phyloP scores from a whole-genome alignment of 768 basidiomycete species.

The Pholiota microspora region DNA sequence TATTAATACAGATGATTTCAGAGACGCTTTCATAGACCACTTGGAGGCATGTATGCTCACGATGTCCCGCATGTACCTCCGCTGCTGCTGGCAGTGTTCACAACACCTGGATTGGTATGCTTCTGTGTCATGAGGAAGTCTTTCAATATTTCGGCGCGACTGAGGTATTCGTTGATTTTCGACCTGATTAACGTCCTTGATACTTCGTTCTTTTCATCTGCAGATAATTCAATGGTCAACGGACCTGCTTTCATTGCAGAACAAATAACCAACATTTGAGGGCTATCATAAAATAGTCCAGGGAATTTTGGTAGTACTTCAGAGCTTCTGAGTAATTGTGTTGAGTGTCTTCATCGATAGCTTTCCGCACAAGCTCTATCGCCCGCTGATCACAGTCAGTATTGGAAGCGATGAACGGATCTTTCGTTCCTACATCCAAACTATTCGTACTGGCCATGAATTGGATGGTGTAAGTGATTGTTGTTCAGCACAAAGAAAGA shows the following conservation, averaged over 20 bases:
- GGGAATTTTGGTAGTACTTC: constrained; percentile 90
- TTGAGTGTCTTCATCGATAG: constrained; percentile 90
- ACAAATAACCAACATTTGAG: constrained; percentile 63
- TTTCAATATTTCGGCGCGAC: constrained; percentile 89
- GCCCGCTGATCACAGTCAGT: constrained; percentile 40
- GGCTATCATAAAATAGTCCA: constrained; percentile 98
- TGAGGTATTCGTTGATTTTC: constrained; percentile 91
- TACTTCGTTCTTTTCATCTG: constrained; percentile 80
- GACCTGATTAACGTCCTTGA: constrained; percentile 80
- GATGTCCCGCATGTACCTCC: constrained; percentile 39
- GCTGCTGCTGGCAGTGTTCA: too few relatives aligned
- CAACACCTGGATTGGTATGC: constrained; percentile 42
- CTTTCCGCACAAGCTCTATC: constrained; percentile 88
- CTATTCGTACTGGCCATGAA: constrained; percentile 43
- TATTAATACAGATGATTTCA: not conserved
- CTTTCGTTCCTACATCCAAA: constrained; percentile 40
- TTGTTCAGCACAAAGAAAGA: too few relatives aligned
- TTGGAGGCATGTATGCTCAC: constrained; percentile 25
- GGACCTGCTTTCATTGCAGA: not conserved
- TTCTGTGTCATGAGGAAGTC: constrained; percentile 75
- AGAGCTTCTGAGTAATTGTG: constrained; percentile 95
- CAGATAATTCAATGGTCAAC: too few relatives aligned
- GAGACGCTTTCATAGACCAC: not conserved
- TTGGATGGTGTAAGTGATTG: not conserved
- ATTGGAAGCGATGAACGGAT: constrained; percentile 1